phyloP scores from a whole-genome alignment of 495 filamentous ascomycete species.

The Hyaloscypha variabilis region DNA sequence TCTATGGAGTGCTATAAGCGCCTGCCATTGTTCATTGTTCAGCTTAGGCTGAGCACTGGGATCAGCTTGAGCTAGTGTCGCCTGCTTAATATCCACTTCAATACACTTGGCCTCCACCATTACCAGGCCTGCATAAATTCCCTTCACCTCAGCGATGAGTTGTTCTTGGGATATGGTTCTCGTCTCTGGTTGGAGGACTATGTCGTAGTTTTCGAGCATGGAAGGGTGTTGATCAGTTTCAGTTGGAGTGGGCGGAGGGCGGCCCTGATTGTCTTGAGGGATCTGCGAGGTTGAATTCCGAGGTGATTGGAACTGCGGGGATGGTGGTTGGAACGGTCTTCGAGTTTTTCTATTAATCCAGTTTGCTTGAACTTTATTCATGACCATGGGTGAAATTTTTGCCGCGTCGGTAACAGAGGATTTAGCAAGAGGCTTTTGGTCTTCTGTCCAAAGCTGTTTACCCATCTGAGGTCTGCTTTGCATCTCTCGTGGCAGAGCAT shows the following conservation, averaged over 20 bases:
- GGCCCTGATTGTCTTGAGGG: background rate
- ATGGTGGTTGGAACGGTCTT: background rate
- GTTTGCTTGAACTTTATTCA: background rate
- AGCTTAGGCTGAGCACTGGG: conserved; percentile 40
- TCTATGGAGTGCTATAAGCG: conserved; percentile 69
- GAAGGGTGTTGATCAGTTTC: conserved; percentile 24
- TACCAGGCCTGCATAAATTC: conserved; percentile 72
- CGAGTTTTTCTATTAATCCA: background rate
- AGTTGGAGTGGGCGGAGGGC: background rate
- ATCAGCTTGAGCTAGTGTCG: conserved; percentile 32
- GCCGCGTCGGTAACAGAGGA: background rate
- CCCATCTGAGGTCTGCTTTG: background rate
- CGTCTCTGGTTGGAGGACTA: conserved; percentile 52
- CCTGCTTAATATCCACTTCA: conserved; percentile 56
- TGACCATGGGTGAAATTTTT: background rate
- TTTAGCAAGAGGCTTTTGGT: background rate
- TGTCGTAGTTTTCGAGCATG: background rate
- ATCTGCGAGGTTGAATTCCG: background rate
- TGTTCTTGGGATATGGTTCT: conserved; percentile 44
- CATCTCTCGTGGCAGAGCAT: background rate
- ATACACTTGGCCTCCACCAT: conserved; percentile 81
- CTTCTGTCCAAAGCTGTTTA: conserved; percentile 8
- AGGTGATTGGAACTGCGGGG: background rate
- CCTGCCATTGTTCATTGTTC: conserved; percentile 55
- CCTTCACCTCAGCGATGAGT: conserved; percentile 25